Evolutionary conservation across 1,139 yeast species (phyloP).

Genomic region (Yueomyces sp.): DNA sequence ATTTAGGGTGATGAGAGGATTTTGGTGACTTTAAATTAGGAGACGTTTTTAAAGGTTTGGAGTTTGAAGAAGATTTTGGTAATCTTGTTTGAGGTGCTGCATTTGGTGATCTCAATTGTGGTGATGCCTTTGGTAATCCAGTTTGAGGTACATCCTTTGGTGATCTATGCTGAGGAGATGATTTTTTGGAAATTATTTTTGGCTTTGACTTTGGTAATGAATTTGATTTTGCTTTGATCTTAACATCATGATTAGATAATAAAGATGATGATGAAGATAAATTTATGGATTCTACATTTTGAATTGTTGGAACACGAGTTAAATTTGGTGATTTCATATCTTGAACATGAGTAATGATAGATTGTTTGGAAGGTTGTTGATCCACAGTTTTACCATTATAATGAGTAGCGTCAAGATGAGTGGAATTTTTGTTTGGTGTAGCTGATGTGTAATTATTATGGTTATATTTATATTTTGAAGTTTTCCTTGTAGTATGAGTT

Average conservation of each 20-base stretch:
- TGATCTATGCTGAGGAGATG: neutral
- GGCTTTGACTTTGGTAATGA: neutral
- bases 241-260: neutral
- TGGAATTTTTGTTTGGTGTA: neutral
- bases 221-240: neutral
- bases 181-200: neutral
- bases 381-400: neutral
- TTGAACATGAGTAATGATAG: neutral
- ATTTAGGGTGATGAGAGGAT: neutral
- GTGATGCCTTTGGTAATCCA: neutral
- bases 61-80: neutral
- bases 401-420: neutral
- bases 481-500: neutral
- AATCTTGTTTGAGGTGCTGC: neutral
- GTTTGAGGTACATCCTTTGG: neutral
- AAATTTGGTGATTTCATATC: slow-evolving; percentile 1
- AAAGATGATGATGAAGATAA: slow-evolving; percentile 1
- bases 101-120: slow-evolving; percentile 1
- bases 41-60: neutral
- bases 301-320: slow-evolving; percentile 6
- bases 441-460: neutral
- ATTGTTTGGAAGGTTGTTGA: neutral
- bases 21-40: slow-evolving; percentile 1
- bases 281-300: slow-evolving; percentile 4
- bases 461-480: neutral